Base-by-base conservation (phyloP, 495 filamentous ascomycete genomes). In the Penicillium steckii region DNA sequence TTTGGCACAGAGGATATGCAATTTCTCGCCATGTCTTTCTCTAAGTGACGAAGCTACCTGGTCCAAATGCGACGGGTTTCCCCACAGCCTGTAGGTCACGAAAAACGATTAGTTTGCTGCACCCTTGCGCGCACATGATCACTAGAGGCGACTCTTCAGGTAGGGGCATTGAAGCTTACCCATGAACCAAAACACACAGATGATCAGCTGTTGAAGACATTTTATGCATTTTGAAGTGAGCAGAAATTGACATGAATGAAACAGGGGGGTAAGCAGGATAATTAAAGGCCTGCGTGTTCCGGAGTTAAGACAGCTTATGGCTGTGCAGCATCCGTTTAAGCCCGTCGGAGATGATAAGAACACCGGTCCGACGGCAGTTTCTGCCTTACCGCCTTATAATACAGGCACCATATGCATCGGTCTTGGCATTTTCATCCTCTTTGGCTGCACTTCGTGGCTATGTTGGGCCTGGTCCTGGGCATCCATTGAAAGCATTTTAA, bases 101-200 rank as follows among this genome's bases (percentile, higher is more conserved):
- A 18, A 26, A 32, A 54, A 15, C 35, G 45, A 43, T 54, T 37
- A 45, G 53, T 54, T 46, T 44, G 44, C 37, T 48, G 4, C 9
- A 30, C 12, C 40, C 50, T 45, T 55, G 8, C 33, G 13, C 33
- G 13, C 15, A n/a, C n/a, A n/a, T n/a, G n/a, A n/a, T n/a, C n/a
- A n/a, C n/a, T n/a, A n/a, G n/a, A n/a, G n/a, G n/a, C n/a, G n/a
- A n/a, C n/a, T n/a, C n/a, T n/a, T n/a, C n/a, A n/a, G n/a, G 33
- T 6, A 15, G 33, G 33, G 33, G 18, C 6, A 8, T 38, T 17
- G 30, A 32, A 33, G 59, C 81, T 63, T 80, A 94, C 91, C 93
- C 93, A 71, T 97, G 93, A 27, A 96, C 85, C n/a, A 97, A 76
- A n/a, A 97, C 90, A 67, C 87, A 90, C 35, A 97, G 83, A 69